Conservation (phyloP, 2,329 filamentous ascomycete genomes). For the Hirsutella minnesotensis region DNA sequence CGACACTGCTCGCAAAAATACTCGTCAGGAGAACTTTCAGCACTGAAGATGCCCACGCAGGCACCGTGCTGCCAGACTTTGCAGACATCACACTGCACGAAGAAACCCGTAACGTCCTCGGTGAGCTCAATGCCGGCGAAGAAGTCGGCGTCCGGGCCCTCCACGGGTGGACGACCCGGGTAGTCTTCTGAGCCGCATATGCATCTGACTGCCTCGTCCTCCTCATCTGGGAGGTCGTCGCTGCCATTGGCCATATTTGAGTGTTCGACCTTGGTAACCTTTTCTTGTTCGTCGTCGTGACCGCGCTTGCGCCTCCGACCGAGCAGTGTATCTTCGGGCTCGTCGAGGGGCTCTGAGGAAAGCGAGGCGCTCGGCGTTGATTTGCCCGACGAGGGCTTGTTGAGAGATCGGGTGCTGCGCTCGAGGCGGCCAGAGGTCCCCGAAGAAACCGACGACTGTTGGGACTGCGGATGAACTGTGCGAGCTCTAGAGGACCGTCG, state of each 20-base stretch:
- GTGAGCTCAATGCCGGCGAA: constrained; percentile 51
- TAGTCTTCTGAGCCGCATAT: constrained; percentile 93
- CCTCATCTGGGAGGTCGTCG: constrained; percentile 59
- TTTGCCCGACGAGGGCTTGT: constrained; percentile 65
- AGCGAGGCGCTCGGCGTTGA: constrained; percentile 63
- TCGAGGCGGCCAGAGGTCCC: constrained; percentile 68
- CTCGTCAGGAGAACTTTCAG: constrained; percentile 84
- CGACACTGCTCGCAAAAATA: constrained; percentile 97
- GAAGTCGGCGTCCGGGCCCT: constrained; percentile 45
- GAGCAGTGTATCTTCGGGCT: constrained; percentile 58
- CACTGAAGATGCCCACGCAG: constrained; percentile 93
- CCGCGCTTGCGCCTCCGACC: constrained; percentile 71
- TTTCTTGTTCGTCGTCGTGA: constrained; percentile 48
- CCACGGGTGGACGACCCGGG: constrained; percentile 64
- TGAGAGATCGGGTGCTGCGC: constrained; percentile 58
- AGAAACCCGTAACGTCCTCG: constrained; percentile 86
- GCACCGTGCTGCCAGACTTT: constrained; percentile 99
- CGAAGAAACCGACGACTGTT: constrained; percentile 70
- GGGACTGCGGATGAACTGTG: constrained; percentile 61
- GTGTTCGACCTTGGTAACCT: constrained; percentile 26
- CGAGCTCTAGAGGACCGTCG: constrained; percentile 89
- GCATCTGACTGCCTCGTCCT: constrained; percentile 91
- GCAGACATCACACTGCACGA: constrained; percentile 95
- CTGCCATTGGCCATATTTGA: constrained; percentile 48
- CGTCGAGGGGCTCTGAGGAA: constrained; percentile 57